Base-by-base conservation (phyloP, 2,329 filamentous ascomycete species). In the Elsinoe ampelina region DNA sequence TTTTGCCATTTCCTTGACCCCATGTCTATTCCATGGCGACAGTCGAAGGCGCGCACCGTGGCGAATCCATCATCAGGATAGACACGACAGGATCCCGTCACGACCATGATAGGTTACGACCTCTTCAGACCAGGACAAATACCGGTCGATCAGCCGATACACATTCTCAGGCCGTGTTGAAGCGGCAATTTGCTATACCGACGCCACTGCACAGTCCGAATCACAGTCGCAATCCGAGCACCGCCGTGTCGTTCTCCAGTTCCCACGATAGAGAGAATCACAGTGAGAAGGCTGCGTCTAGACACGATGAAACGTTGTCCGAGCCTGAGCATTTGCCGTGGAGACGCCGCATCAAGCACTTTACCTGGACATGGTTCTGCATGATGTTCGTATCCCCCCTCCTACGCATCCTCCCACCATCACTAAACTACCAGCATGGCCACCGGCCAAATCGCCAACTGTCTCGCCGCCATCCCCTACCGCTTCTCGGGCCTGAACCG, bases 291-390 rank as follows among this genome's bases (percentile, higher is more conserved):
- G 50, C 50, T 12, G 15, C 50, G 4, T 19, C 13, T 5, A 34
- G 45, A 6, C 26, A 26, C 1, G 34, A 22, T 1, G 19, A 13
- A 2, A 8, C 32, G 5, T 22, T 15, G 12, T 15, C 26, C 2
- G 30, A 50, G 8, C 15, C 32, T 11, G 26, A 64, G 6, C 41
- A 45, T 13, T 66, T 79, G 17, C 66, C 69, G 43, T 81, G 78
- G 72, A 76, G 72, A 60, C 72, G 81, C 61, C 71, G 81, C n/a
- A 76, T 84, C 43, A 71, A 77, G 52, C 81, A 84, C 69, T 78
- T 83, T 61, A 84, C 82, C 1, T 92, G 87, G 87, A 89, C 86
- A 0, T 92, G 84, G 77, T 92, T 88, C 64, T 85, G 86, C 13
- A 73, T 83, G 69, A 83, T 80, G 36, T 39, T 5, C 13, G 5